Base-by-base conservation (phyloP, 306 rosid genomes). In the Fagus sylvatica region DNA sequence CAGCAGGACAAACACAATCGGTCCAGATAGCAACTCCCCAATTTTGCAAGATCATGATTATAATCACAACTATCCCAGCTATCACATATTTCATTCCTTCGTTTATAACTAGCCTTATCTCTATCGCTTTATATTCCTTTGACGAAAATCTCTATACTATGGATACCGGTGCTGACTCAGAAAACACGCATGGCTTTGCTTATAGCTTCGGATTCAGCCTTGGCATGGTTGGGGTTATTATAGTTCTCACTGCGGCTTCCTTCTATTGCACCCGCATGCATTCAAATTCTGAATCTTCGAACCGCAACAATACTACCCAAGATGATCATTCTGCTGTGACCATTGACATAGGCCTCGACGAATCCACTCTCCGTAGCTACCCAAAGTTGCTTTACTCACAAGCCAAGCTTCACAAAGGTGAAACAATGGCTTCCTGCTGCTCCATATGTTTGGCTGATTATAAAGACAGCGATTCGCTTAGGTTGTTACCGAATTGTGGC, bases 401-500 rank as follows among this genome's bases (percentile, higher is more conserved):
- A 12, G 74, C 79, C 41, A 79, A 72, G 78, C 37, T 72, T 53
- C 73, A 73, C 73, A 32, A 2, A 30, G 43, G 17, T 22, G 33
- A 46, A 4, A 9, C 69, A 40, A 41, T 42, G 8, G 40, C 81
- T 28, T 30, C 54, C 2, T 36, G 55, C 34, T 79, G 83, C 37
- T 72, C 79, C 0, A 74, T 80, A 16, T 80, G 83, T 69, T 49
- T 80, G 57, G 54, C 61, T 7, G 83, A 80, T 48, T 80, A 80
- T 36, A 69, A 56, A 33, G 83, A 74, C 5, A 42, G 37, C 4
- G 83, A 80, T 22, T 7, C 46, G 51, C 65, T 80, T 0, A 11
- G 83, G 71, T 30, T 80, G 37, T n/a, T 80, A 32, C 83, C 83
- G 17, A 79, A 80, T 32, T 80, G 83, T 16, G 83, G 83, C n/a